phyloP scores from a whole-genome alignment of 192 early-diverging fungal genomes.

The Coemansia sp. region DNA sequence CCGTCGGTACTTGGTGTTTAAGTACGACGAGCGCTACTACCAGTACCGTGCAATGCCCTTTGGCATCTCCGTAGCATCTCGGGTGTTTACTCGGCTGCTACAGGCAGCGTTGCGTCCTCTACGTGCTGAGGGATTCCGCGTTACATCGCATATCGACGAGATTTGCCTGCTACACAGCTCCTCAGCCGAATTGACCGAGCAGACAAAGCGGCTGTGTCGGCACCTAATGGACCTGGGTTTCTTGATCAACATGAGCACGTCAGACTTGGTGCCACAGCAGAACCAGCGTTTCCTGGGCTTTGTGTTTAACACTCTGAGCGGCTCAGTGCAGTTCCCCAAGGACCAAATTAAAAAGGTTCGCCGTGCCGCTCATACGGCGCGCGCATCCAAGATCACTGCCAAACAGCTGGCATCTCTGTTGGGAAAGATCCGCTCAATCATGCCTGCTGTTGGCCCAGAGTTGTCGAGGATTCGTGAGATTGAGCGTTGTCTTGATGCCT shows the following conservation, averaged over 20 bases:
- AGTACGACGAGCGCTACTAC: conserved; percentile 44
- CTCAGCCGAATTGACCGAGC: conserved; percentile 17
- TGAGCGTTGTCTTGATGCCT: conserved; percentile 25
- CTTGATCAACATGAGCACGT: conserved; percentile 32
- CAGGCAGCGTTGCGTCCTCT: conserved; percentile 44
- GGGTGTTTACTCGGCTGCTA: conserved; percentile 40
- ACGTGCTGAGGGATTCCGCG: conserved; percentile 31
- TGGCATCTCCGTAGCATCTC: conserved; percentile 44
- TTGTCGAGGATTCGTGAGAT: conserved; percentile 26
- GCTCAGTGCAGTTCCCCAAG: conserved; percentile 32
- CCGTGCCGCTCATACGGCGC: conserved; percentile 31
- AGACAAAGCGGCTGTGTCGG: conserved; percentile 29
- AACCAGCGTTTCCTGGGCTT: conserved; percentile 50
- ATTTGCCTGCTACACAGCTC: conserved; percentile 38
- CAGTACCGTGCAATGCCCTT: conserved; percentile 49
- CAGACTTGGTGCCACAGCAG: conserved; percentile 47
- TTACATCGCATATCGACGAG: conserved; percentile 48
- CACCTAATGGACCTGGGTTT: conserved; percentile 41
- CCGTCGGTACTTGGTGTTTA: conserved; percentile 37
- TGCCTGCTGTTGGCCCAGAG: conserved; percentile 43
- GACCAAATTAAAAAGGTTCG: conserved; percentile 50
- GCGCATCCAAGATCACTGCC: conserved; percentile 30
- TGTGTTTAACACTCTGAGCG: conserved; percentile 44
- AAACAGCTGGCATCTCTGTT: conserved; percentile 46
- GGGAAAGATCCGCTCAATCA: conserved; percentile 42